Evolutionary conservation across 2,329 filamentous ascomycete genomes (phyloP).

Genomic region (Penicillium polonicum): DNA sequence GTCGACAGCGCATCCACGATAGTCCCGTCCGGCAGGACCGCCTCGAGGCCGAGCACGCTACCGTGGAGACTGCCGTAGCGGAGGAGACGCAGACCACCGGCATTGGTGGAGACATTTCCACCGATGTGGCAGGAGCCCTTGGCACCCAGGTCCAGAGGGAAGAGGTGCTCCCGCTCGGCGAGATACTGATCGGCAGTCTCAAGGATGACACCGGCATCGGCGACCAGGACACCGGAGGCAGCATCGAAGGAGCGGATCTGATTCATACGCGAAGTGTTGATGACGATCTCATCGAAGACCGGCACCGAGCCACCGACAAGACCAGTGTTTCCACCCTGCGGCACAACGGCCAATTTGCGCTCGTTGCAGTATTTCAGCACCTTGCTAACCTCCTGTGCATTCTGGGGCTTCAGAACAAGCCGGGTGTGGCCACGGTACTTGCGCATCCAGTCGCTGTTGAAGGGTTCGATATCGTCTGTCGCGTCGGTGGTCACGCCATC

Average conservation of each 20-base stretch:
- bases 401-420: slow-evolving; percentile 81
- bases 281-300: slow-evolving; percentile 96
- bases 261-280: slow-evolving; percentile 90
- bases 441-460: slow-evolving; percentile 98
- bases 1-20: slow-evolving; percentile 84
- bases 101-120: slow-evolving; percentile 94
- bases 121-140: slow-evolving; percentile 97
- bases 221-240: slow-evolving; percentile 84
- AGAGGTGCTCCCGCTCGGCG: slow-evolving; percentile 79
- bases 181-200: slow-evolving; percentile 86
- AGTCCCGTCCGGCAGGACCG: slow-evolving; percentile 88
- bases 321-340: slow-evolving; percentile 95
- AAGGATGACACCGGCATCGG: slow-evolving; percentile 86
- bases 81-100: slow-evolving; percentile 83
- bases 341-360: slow-evolving; percentile 86
- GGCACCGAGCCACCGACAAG: slow-evolving; percentile 93
- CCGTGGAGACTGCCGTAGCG: slow-evolving; percentile 94
- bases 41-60: slow-evolving; percentile 87
- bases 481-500: slow-evolving; percentile 76
- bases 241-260: slow-evolving; percentile 88
- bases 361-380: slow-evolving; percentile 95
- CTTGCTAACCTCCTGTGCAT: slow-evolving; percentile 83
- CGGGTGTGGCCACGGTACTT: slow-evolving; percentile 92
- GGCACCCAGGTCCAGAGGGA: slow-evolving; percentile 93
- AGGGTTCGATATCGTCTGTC: slow-evolving; percentile 79